Base-by-base conservation (phyloP, 129 eudicot species). In the Glebionis coronaria region DNA sequence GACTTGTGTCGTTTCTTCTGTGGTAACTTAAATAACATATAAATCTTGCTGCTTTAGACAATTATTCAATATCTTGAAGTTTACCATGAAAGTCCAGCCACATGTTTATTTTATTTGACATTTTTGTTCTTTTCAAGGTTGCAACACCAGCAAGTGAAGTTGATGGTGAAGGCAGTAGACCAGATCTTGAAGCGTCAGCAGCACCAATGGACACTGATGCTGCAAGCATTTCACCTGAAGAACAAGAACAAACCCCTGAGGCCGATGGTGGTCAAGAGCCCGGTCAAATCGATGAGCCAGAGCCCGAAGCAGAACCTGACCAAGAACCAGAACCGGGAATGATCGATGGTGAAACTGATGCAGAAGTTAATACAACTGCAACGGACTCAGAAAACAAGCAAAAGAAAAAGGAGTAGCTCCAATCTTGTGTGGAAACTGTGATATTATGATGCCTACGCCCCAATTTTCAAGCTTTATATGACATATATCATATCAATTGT, bases 301-400 rank as follows among this genome's bases (percentile, higher is more conserved):
- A 82, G 51, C 77, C 65, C 16, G 90, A 84, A 49, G 68, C 72
- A 38, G 94, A 83, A 61, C 71, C 90, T 0, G 82, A 82, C 56
- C 79, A 66, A 2, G 96, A n/a, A n/a, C n/a, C n/a, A n/a, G n/a
- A n/a, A n/a, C n/a, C n/a, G n/a, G n/a, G n/a, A n/a, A n/a, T n/a
- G n/a, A n/a, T n/a, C n/a, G n/a, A 82, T 42, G 96, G 87, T 25
- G 95, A 87, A 72, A 81, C 76, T 0, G 95, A 90, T 69, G 82
- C 82, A 1, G 88, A 90, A 28, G 87, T 68, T 64, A 91, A 86
- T 59, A 59, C 83, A 38, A 84, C 75, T 68, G 81, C 79, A 61
- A 79, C 56, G 20, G 78, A 76, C 56, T 85, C 63, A 74, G 44
- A 75, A 29, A 65, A 57, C 13, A 53, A 52, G 55, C 21, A 14